Evolutionary conservation across 768 basidiomycete species (phyloP).

Genomic region (Cubamyces lactineus): DNA sequence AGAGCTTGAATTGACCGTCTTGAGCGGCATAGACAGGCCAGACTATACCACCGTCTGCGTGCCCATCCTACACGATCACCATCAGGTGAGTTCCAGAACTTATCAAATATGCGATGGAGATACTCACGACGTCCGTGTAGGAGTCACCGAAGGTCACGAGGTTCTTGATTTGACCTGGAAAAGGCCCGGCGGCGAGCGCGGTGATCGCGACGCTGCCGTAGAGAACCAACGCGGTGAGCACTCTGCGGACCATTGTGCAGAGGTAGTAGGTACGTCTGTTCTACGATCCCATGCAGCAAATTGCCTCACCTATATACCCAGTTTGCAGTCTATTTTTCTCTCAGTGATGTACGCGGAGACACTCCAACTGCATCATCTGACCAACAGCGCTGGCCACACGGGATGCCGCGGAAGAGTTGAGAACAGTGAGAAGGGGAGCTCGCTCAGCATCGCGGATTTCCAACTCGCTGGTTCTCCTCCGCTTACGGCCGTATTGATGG

Average conservation of each 20-base stretch:
- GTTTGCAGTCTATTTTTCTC: conserved; percentile 1
- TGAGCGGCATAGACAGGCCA: conserved; percentile 67
- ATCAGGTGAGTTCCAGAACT: background rate
- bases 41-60: conserved; percentile 43
- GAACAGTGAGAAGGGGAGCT: background rate
- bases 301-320: background rate
- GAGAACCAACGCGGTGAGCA: background rate
- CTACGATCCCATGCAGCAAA: background rate
- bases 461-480: background rate
- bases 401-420: background rate
- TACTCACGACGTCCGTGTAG: conserved; percentile 55
- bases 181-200: conserved; percentile 25
- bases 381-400: background rate
- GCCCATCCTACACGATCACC: conserved; percentile 12
- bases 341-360: background rate
- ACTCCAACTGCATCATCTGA: background rate
- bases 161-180: conserved; percentile 55
- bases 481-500: background rate
- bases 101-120: conserved; percentile 49
- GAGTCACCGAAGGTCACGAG: conserved; percentile 73
- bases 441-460: background rate
- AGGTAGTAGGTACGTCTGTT: background rate
- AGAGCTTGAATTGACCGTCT: conserved; percentile 55
- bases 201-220: background rate
- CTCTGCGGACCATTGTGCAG: background rate